Evolutionary conservation across 1,284 basidiomycete species (phyloP), one percentile per base, ranked within the genome.

Genomic region (Ustilago nuda): DNA sequence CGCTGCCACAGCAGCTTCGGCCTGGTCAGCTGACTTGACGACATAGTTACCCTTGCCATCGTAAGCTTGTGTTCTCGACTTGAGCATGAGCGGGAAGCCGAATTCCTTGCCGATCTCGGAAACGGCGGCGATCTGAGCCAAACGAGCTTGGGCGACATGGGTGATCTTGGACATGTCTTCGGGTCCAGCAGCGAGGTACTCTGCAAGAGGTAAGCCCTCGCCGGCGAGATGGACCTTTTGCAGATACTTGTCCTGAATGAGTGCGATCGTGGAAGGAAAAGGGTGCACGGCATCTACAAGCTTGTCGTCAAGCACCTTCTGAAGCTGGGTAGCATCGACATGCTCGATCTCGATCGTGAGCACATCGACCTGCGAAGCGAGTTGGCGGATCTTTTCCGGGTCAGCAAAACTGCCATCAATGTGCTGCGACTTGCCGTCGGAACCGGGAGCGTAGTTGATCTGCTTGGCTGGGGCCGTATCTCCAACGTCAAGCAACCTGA

Each of bases 341-440:
- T 99, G 96, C 87, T 99, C 96, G 55, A 99, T 99, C 88, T 99
- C 96, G 60, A 97, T 92, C 0, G 97, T 99, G 61, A 99, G 88
- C 45, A 99, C 88, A 82, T 98, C 94, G 43, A 94, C 94, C 84
- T 91, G 91, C 23, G 86, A 78, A 0, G 94, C 94, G 19, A 99
- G 90, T 78, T 92, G 89, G 52, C 89, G 88, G 80, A 99, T 98
- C 86, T 93, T 92, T 27, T 87, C 87, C 3, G 92, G 89, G 82
- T 95, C 92, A 39, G 92, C 88, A 87, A 98, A 99, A 9, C 93
- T 92, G 56, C 96, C 96, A 82, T 98, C 92, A 82, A 95, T 88
- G 84, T 99, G 97, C 12, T 83, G 82, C 19, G 89, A 63, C 56
- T 66, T 62, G 39, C 68, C 67, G 19, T 72, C 45, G 8, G 79